Percentiles rank a stretch among this genome's conserved stretches.
phyloP scores from a whole-genome alignment of 1,139 yeast species.

The Debaryomycetaceae sp. region DNA sequence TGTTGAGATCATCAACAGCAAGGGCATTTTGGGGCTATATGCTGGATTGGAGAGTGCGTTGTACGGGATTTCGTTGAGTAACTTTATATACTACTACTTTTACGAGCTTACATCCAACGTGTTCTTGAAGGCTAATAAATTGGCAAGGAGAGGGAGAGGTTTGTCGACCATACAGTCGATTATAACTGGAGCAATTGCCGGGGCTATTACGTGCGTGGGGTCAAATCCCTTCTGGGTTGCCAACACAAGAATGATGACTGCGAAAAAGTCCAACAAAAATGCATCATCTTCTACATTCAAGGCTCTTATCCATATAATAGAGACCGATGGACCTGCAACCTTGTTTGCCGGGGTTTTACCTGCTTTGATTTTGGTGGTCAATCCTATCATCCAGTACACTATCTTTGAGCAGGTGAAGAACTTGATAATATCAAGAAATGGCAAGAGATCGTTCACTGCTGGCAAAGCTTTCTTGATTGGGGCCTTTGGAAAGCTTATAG shows the following conservation, averaged over 20 bases:
- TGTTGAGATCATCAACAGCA: slow-evolving; percentile 50
- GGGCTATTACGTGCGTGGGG: slow-evolving; percentile 76
- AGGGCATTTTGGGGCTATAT: slow-evolving; percentile 73
- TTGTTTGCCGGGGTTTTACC: slow-evolving; percentile 85
- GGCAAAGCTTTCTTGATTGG: slow-evolving; percentile 81
- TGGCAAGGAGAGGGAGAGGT: slow-evolving; percentile 31
- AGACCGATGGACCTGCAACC: slow-evolving; percentile 67
- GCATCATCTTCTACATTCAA: slow-evolving; percentile 41
- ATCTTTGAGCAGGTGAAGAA: slow-evolving; percentile 85
- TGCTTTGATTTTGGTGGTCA: slow-evolving; percentile 77
- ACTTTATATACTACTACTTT: slow-evolving; percentile 86
- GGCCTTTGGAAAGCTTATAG: slow-evolving; percentile 83
- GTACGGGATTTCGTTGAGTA: slow-evolving; percentile 80
- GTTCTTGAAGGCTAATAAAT: slow-evolving; percentile 41
- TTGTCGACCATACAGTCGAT: slow-evolving; percentile 71
- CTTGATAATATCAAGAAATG: slow-evolving; percentile 53
- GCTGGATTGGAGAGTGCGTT: slow-evolving; percentile 87
- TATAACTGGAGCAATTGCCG: slow-evolving; percentile 80
- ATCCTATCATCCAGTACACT: slow-evolving; percentile 91
- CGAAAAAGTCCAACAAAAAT: slow-evolving; percentile 33
- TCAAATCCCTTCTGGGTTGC: slow-evolving; percentile 98
- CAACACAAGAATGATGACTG: slow-evolving; percentile 79
- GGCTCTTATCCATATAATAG: slow-evolving; percentile 59
- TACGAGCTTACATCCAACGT: slow-evolving; percentile 68
- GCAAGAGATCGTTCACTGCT: slow-evolving; percentile 47